These are phyloP conservation scores for Cylindrotheca fusiformis DNA, from an alignment of 108 stramenopile species.

Conservation along the genomic window DNA sequence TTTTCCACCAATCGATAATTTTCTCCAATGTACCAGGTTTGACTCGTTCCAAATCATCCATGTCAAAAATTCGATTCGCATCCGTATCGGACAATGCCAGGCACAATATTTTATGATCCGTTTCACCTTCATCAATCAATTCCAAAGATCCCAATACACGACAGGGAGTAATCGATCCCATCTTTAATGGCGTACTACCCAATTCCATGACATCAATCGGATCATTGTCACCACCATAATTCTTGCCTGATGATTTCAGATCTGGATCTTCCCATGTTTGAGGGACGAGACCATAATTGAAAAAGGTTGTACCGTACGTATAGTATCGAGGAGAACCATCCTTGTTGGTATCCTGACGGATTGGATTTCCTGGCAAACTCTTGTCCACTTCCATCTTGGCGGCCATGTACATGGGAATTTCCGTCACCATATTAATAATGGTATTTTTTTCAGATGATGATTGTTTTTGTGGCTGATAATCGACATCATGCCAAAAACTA, in stretches of 20 bases:
- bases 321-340: slow-evolving; percentile 95
- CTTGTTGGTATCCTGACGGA: slow-evolving; percentile 88
- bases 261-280: slow-evolving; percentile 98
- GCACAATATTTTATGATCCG: slow-evolving; percentile 96
- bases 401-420: slow-evolving; percentile 94
- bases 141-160: slow-evolving; percentile 94
- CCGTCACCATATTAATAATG: slow-evolving; percentile 67
- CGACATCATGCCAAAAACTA: slow-evolving; percentile 95
- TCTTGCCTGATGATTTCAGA: slow-evolving; percentile 45
- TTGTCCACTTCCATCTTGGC: slow-evolving; percentile 98
- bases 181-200: slow-evolving; percentile 74
- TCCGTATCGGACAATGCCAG: slow-evolving; percentile 79
- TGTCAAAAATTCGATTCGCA: slow-evolving; percentile 49
- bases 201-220: slow-evolving; percentile 97
- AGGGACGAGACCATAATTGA: slow-evolving; percentile 97
- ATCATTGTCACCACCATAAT: slow-evolving; percentile 97
- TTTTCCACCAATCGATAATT: slow-evolving; percentile 93
- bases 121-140: slow-evolving; percentile 97
- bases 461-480: slow-evolving; percentile 52
- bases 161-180: slow-evolving; percentile 91
- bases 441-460: slow-evolving; percentile 22
- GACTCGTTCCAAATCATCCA: slow-evolving; percentile 82
- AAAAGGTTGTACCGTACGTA: slow-evolving; percentile 95
- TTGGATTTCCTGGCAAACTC: slow-evolving; percentile 55
- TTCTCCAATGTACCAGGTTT: slow-evolving; percentile 81